Evolutionary conservation across 2,329 filamentous ascomycete species (phyloP), one percentile per base, ranked within the genome.

Genomic region (Amauroascus verrucosus): DNA sequence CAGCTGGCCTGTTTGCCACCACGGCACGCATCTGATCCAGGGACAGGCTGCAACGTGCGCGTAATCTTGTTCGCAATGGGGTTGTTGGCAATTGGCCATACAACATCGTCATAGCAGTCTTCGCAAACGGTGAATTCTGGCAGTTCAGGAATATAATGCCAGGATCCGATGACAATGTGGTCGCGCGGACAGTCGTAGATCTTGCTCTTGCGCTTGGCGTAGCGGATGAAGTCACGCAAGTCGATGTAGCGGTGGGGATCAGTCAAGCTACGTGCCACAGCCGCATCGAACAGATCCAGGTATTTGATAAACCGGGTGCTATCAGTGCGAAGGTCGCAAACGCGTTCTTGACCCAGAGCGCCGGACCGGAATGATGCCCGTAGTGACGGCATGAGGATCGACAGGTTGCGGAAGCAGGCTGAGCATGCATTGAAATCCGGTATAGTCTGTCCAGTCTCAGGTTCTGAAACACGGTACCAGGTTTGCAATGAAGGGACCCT

Each of bases 111-210:
- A 65, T 86, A 95, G 67, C 90, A 97, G 67, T 91, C 87, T 58
- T 86, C 82, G 68, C 90, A 97, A 3, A 95, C 84, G 0, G 85
- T 88, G 62, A 95, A 81, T 46, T 89, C 80, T 0, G 85, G 86
- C 0, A 94, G 72, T 13, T 79, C 75, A 0, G 85, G 81, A 66
- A 94, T 88, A 53, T 79, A 82, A 66, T 94, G 83, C 90, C 90
- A 96, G 11, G 76, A 77, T 52, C 81, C 77, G n/a, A 74, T 67
- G 1, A 85, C 69, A 3, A 81, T 75, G n/a, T 75, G 77, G 63
- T 86, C 81, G 32, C 81, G 76, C 18, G 74, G 72, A 64, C 88
- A 94, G 63, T 88, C 81, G 2, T 78, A 74, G 26, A 80, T 68
- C 3, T 72, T 68, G 18, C 76, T 76, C 54, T 85, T 73, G 32